Evolutionary conservation across 495 filamentous ascomycete species (phyloP), one percentile per base, ranked within the genome.

Genomic region (Hypoxylon fragiforme): DNA sequence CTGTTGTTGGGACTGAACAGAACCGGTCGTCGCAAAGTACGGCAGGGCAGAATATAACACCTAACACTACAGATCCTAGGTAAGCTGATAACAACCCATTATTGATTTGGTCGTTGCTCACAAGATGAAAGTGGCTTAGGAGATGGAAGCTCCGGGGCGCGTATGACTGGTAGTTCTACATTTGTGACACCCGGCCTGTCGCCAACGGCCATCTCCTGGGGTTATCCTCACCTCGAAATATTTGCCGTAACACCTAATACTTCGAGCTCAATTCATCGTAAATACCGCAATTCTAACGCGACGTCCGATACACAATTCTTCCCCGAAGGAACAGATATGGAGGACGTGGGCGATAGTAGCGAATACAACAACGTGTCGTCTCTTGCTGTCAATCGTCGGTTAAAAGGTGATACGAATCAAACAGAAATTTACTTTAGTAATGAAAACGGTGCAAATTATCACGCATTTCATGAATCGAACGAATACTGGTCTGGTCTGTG

Each of bases 121-220:
- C 34, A 24, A 21, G 19, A 21, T 52, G 3, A 13, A 44, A 44
- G 50, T 15, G 32, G 11, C 14, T 41, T 44, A 21, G 50, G 50
- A 11, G n/a, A 32, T 35, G n/a, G n/a, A n/a, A n/a, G n/a, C n/a
- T n/a, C 12, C 16, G 7, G 15, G 5, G 26, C 16, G 41, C 19
- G 22, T 2, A 55, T 48, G 52, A 55, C 52, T 1, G 52, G 44
- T 9, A 48, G 28, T n/a, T 37, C 52, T 15, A 43, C 52, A 14
- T 43, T 36, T 30, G 52, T 48, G 7, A 1, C 19, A 14, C 28
- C 28, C 16, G 52, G 52, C 0, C 31, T 48, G 5, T 16, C 52
- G 16, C 43, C 38, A 37, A 48, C 52, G 3, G 44, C 52, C 3
- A 43, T 55, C 20, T 55, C 52, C 9, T 55, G 52, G 52, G 52